Evolutionary conservation across 352 stramenopile genomes (phyloP).

Genomic region (Pythium insidiosum): DNA sequence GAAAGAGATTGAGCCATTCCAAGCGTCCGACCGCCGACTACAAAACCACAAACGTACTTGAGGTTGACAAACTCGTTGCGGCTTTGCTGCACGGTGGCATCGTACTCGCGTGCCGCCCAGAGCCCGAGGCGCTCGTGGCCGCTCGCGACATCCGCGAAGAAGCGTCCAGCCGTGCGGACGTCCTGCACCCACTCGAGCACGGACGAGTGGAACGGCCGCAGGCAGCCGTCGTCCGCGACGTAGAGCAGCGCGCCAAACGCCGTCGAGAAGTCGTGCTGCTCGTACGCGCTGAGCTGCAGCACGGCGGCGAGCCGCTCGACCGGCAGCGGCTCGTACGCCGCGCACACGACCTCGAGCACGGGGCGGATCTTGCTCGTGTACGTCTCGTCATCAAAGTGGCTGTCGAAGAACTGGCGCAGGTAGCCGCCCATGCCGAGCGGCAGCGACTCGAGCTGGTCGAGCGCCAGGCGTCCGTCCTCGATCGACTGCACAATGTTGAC

Average conservation of each 20-base stretch:
- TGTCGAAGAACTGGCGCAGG: slow-evolving; percentile 64
- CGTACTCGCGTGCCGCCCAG: slow-evolving; percentile 56
- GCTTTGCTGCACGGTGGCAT: slow-evolving; percentile 29
- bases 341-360: slow-evolving; percentile 61
- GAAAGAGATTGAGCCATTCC: too few relatives aligned
- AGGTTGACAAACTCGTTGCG: slow-evolving; percentile 57
- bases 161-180: slow-evolving; percentile 27
- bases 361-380: slow-evolving; percentile 56
- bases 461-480: slow-evolving; percentile 31
- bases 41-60: slow-evolving; percentile 57
- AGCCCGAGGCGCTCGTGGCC: slow-evolving; percentile 51
- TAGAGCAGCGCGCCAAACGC: slow-evolving; percentile 52
- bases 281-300: slow-evolving; percentile 46
- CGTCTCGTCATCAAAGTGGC: slow-evolving; percentile 39
- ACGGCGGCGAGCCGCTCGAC: slow-evolving; percentile 35
- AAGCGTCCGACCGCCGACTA: too few relatives aligned
- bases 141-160: slow-evolving; percentile 40
- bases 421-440: slow-evolving; percentile 59
- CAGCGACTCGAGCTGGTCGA: slow-evolving; percentile 43
- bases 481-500: slow-evolving; percentile 70
- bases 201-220: slow-evolving; percentile 70
- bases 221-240: slow-evolving; percentile 28
- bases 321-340: slow-evolving; percentile 51
- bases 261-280: slow-evolving; percentile 42
- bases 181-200: slow-evolving; percentile 70